Percentiles rank a stretch among this genome's conserved stretches.
Evolutionary conservation across 148 eudicot genomes (phyloP).

Genomic region (Camellia japonica): DNA sequence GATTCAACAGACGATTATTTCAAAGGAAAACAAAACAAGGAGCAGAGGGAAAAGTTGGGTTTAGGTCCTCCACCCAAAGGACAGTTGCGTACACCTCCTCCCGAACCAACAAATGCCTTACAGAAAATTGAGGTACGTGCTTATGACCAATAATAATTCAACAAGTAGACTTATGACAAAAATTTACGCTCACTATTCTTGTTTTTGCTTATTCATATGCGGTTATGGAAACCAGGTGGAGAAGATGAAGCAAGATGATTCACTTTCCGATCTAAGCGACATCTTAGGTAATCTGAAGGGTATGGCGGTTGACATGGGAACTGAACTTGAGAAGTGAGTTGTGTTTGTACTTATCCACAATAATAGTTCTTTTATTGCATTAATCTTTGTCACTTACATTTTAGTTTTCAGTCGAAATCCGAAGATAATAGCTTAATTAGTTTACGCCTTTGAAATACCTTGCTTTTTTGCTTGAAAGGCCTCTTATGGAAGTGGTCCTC

Average conservation of each 20-base stretch:
- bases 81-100: slow-evolving; percentile 41
- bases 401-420: slow-evolving; percentile 3
- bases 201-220: neutral
- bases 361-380: neutral
- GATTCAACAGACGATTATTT: slow-evolving; percentile 20
- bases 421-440: neutral
- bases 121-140: slow-evolving; percentile 68
- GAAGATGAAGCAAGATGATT: slow-evolving; percentile 86
- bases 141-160: neutral
- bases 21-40: slow-evolving; percentile 45
- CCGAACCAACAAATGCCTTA: slow-evolving; percentile 65
- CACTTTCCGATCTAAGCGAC: slow-evolving; percentile 60
- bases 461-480: neutral
- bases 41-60: slow-evolving; percentile 67
- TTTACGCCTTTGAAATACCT: neutral
- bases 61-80: slow-evolving; percentile 41
- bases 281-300: slow-evolving; percentile 91
- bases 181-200: neutral
- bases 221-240: slow-evolving; percentile 47
- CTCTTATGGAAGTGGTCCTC: neutral
- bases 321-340: slow-evolving; percentile 74
- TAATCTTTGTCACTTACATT: neutral
- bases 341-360: neutral
- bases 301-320: slow-evolving; percentile 88
- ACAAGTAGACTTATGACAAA: neutral